These are phyloP conservation scores for Trichoderma guizhouense DNA, from an alignment of 2,329 filamentous ascomycete genomes.

Conservation along the genomic window DNA sequence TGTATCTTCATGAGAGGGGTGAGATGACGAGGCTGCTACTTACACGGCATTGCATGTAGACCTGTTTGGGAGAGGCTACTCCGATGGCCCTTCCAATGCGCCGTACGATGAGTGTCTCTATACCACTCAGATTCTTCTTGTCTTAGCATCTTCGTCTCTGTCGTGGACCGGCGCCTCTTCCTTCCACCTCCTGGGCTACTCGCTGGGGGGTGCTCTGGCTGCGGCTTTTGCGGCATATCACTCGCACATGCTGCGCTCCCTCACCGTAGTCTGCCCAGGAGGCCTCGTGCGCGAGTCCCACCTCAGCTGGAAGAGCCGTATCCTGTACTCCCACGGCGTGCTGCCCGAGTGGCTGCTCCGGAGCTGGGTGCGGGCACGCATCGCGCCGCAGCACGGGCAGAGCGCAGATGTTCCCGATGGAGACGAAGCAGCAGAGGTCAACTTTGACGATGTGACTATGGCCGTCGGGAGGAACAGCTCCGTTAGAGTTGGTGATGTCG, in stretches of 20 bases:
- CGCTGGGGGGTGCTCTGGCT: slow-evolving; percentile 71
- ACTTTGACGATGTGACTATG: slow-evolving; percentile 49
- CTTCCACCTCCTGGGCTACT: slow-evolving; percentile 76
- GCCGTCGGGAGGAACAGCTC: slow-evolving; percentile 46
- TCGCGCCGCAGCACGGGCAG: slow-evolving; percentile 41
- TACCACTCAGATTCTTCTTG: slow-evolving; percentile 61
- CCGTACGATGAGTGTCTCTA: slow-evolving; percentile 63
- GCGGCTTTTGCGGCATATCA: slow-evolving; percentile 69
- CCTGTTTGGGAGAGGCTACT: slow-evolving; percentile 74
- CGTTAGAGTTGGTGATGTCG: slow-evolving; percentile 55
- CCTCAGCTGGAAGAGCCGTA: slow-evolving; percentile 56
- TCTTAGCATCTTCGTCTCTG: slow-evolving; percentile 59
- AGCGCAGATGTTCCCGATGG: slow-evolving; percentile 38
- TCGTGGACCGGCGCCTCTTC: slow-evolving; percentile 51
- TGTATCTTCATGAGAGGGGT: background rate
- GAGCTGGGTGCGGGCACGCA: slow-evolving; percentile 47
- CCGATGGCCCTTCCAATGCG: slow-evolving; percentile 60
- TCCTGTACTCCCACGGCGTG: slow-evolving; percentile 60
- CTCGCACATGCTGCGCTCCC: slow-evolving; percentile 58
- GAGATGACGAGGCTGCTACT: background rate
- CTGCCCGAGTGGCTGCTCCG: slow-evolving; percentile 59
- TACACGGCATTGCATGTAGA: slow-evolving; percentile 42
- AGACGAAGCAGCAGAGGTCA: slow-evolving; percentile 36
- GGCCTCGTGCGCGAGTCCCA: slow-evolving; percentile 65
- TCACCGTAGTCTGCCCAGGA: slow-evolving; percentile 64